Conservation (phyloP, 2,329 filamentous ascomycete genomes). For the Clarireedia hainanense region DNA sequence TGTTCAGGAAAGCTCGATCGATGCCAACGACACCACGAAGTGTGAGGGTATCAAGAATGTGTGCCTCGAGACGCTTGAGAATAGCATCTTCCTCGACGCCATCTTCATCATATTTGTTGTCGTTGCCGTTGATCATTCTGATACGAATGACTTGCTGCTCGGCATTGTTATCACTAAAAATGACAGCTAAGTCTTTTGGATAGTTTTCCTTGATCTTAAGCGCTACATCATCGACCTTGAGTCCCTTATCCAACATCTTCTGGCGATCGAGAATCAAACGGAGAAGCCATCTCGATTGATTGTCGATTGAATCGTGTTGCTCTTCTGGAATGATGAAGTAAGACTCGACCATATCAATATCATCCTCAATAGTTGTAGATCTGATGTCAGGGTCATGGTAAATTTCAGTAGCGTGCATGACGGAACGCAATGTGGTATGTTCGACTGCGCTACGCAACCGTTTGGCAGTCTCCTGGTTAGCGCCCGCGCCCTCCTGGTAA, state of each 20-base stretch:
- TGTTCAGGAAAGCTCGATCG: constrained; percentile 87
- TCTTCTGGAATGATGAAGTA: constrained; percentile 94
- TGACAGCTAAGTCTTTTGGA: constrained; percentile 74
- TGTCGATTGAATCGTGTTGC: constrained; percentile 48
- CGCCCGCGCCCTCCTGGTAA: constrained; percentile 60
- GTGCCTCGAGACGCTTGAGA: constrained; percentile 83
- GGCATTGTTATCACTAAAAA: constrained; percentile 97
- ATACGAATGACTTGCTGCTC: constrained; percentile 92
- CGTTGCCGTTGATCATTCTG: constrained; percentile 64
- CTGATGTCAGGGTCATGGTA: constrained; percentile 94
- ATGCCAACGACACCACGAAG: constrained; percentile 86
- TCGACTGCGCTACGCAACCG: constrained; percentile 81
- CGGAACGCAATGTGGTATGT: constrained; percentile 85
- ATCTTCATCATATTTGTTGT: constrained; percentile 66
- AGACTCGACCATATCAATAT: constrained; percentile 90
- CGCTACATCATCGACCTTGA: constrained; percentile 87
- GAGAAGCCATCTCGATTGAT: constrained; percentile 90
- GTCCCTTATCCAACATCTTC: constrained; percentile 89
- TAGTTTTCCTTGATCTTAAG: constrained; percentile 85
- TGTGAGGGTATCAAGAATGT: constrained; percentile 84
- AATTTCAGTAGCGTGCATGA: constrained; percentile 88
- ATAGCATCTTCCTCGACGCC: constrained; percentile 82
- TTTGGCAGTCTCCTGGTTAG: constrained; percentile 74
- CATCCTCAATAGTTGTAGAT: constrained; percentile 76
- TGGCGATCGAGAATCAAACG: constrained; percentile 89